phyloP scores from a whole-genome alignment of 2,329 filamentous ascomycete genomes.

The Cercospora sesami region DNA sequence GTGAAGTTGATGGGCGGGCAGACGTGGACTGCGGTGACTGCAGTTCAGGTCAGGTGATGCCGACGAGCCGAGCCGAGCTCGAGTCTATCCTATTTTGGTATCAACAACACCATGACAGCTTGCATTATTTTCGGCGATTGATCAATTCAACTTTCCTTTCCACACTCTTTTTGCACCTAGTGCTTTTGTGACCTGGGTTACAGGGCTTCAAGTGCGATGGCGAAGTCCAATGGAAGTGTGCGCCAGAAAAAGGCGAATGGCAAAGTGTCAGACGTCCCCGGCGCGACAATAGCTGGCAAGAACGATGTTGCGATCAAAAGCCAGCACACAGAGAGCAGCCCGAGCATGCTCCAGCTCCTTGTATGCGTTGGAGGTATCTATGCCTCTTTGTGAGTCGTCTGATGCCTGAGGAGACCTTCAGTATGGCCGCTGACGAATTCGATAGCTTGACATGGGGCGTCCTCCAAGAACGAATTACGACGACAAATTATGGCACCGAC shows the following conservation, averaged over 20 bases:
- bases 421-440: neutral
- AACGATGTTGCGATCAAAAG: constrained; percentile 29
- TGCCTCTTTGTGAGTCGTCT: constrained; percentile 74
- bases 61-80: constrained; percentile 8
- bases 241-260: constrained; percentile 33
- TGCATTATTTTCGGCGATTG: constrained; percentile 7
- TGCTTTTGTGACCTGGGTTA: neutral
- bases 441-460: constrained; percentile 84
- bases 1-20: neutral
- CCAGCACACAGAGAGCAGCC: constrained; percentile 25
- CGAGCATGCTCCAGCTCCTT: constrained; percentile 62
- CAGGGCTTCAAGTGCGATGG: neutral
- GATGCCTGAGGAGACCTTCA: constrained; percentile 2
- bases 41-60: neutral
- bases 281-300: constrained; percentile 29
- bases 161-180: neutral
- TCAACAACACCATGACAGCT: constrained; percentile 10
- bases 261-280: constrained; percentile 24
- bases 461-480: constrained; percentile 96
- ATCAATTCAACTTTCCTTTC: neutral
- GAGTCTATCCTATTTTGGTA: neutral
- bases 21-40: neutral
- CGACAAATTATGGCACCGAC: constrained; percentile 73
- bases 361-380: constrained; percentile 95
- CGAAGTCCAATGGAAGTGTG: constrained; percentile 30